Base-by-base conservation (phyloP, 164 flowering plant genomes). In the Vitis riparia region DNA sequence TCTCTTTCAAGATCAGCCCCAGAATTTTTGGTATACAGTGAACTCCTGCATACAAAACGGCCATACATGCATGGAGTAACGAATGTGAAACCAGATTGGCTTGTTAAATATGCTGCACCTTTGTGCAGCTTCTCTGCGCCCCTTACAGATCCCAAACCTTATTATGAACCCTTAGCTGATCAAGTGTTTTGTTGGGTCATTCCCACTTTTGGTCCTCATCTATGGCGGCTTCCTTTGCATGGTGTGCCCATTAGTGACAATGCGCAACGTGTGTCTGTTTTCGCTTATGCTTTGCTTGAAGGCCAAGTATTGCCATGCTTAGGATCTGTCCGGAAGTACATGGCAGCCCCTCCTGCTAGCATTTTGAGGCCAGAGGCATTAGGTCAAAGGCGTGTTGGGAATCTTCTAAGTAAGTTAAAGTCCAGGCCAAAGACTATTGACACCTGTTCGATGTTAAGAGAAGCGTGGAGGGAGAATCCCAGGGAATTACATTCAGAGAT, bases 51-150 rank as follows among this genome's bases (percentile, higher is more conserved):
- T 19, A 81, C 87, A 50, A 93, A 88, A 69, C 85, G 98, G 27
- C 92, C 97, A n/a, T 96, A 91, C 78, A 87, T 96, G 82, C 91
- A 89, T 74, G 97, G 93, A 56, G 92, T 89, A 23, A 93, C 99
- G n/a, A 71, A 84, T 4, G 81, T 93, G 56, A 82, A 89, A 70
- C n/a, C 97, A 55, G 87, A 84, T 17, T 96, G 99, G 98, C 91
- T 93, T 44, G 79, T 88, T 17, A 79, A 83, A 14, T 83, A 88
- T 79, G 97, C 93, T 62, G 68, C 77, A 17, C 75, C 94, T 19
- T 59, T 80, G 37, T 93, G 98, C 75, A 83, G 63, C 32, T 88
- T 91, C 76, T 89, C 98, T 23, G 85, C 88, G 8, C 93, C 93
- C 15, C 87, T 83, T 47, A 48, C 87, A 11, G 93, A 91, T 73